Base-by-base conservation (phyloP, 2,329 filamentous ascomycete species). In the Coniochaeta hoffmannii region DNA sequence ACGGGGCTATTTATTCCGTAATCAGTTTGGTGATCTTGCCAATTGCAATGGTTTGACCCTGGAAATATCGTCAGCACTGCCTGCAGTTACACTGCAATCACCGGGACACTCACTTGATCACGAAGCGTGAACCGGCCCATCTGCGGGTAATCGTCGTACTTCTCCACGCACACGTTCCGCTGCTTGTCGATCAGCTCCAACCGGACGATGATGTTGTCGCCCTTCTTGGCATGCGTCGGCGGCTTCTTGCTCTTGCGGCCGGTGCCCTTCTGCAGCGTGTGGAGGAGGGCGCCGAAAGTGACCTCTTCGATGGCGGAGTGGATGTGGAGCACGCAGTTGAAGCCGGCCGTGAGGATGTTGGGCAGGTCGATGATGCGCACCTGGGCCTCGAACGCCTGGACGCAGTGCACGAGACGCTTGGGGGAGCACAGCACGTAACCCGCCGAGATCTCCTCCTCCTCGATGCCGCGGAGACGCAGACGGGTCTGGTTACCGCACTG, bases 11-110 rank as follows among this genome's bases (percentile, higher is more conserved):
- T 38, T 62, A 56, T 22, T 68, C 66, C 3, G 60, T 63, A 64
- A 84, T 78, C 60, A 99, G 82, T 81, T 92, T 97, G 58, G 90
- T 97, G 71, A 99, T 95, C 83, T 99, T 99, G 68, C 94, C 94
- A 76, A 99, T 99, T 56, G 94, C 94, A 76, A 99, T 97, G 0
- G 94, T 99, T 88, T 97, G 93, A 65, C 94, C 94, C 86, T 97
- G 68, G 55, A 22, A 32, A 64, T 53, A 68, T 52, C 44, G 53
- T 66, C 58, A 66, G 57, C 51, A 56, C 49, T 12, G 22, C 17
- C 30, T 4, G 26, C 7, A 17, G 38, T 17, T 63, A 68, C 24
- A 58, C 28, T 19, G 34, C 50, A 10, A 28, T 41, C 22, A 46
- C 12, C 19, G 41, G 62, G 54, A 38, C 53, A 65, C 78, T 64